Evolutionary conservation across 176 grass and related monocot species (phyloP).

Genomic region (Triticum urartu): DNA sequence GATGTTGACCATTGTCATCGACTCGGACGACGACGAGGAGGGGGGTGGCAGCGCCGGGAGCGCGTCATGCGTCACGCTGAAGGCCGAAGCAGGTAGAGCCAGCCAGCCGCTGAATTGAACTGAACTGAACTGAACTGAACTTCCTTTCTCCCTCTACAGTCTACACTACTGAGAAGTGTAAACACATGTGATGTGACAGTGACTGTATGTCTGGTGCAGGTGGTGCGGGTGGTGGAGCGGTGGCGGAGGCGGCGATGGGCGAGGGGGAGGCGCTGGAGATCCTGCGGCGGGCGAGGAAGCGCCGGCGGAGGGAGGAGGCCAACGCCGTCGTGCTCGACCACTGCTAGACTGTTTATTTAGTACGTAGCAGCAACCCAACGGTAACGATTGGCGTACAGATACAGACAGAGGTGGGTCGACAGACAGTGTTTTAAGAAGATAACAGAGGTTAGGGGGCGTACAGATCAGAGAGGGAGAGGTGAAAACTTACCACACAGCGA

Average conservation of each 20-base stretch:
- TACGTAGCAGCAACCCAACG: not conserved
- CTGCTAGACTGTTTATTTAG: not conserved
- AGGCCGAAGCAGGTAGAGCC: conserved; percentile 39
- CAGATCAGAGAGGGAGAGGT: not conserved
- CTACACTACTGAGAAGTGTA: not conserved
- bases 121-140: not conserved
- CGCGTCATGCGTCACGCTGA: conserved; percentile 41
- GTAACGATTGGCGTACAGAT: not conserved
- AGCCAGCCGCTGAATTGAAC: not conserved
- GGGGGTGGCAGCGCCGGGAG: conserved; percentile 23
- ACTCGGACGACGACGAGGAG: conserved; percentile 44
- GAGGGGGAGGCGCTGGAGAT: conserved; percentile 62
- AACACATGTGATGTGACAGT: not conserved
- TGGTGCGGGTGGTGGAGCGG: not conserved
- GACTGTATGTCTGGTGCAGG: conserved; percentile 15
- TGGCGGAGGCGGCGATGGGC: conserved; percentile 27
- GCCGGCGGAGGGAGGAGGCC: conserved; percentile 60
- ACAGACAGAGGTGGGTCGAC: not conserved
- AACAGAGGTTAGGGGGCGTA: not conserved
- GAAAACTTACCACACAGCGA: not conserved
- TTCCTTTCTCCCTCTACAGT: too few relatives aligned
- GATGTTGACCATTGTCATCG: conserved; percentile 38
- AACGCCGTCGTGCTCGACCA: not conserved
- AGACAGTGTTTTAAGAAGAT: not conserved
- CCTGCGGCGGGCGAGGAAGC: conserved; percentile 62